Conservation (phyloP, 768 basidiomycete species). For the Coprinopsis sp. region DNA sequence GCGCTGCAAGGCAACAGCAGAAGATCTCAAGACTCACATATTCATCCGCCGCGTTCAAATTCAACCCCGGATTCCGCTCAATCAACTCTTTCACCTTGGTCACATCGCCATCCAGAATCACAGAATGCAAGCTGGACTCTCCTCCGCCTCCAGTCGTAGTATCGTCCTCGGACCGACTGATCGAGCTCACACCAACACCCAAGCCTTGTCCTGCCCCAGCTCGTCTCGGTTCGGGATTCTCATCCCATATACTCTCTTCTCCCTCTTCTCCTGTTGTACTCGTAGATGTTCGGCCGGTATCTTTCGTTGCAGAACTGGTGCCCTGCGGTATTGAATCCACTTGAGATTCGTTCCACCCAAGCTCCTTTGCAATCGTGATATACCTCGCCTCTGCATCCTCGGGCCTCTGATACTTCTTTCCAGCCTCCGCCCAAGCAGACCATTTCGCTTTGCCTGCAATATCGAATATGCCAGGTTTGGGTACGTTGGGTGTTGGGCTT, state of each 20-base stretch:
- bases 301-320: not conserved
- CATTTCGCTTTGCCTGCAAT: constrained; percentile 79
- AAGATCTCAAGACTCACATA: constrained; percentile 49
- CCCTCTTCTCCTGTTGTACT: constrained; percentile 14
- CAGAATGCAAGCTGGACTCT: constrained; percentile 49
- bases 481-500: constrained; percentile 44
- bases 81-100: constrained; percentile 41
- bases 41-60: constrained; percentile 64
- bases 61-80: constrained; percentile 31
- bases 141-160: too few species aligned
- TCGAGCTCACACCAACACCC: constrained; percentile 60
- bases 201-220: constrained; percentile 39
- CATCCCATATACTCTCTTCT: constrained; percentile 40
- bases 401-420: constrained; percentile 39
- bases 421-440: constrained; percentile 70
- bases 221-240: constrained; percentile 24
- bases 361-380: constrained; percentile 56
- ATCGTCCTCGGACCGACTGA: constrained; percentile 36
- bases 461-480: constrained; percentile 75
- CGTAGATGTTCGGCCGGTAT: not conserved
- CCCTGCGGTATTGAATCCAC: not conserved
- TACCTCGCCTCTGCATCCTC: constrained; percentile 60
- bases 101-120: constrained; percentile 58
- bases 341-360: constrained; percentile 60
- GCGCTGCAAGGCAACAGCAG: constrained; percentile 1